A percentile compares a stretch with the other conserved stretches of the same genome.
These are phyloP conservation scores for Cyclotella cryptica DNA, from an alignment of 108 stramenopile genomes.

Conservation along the genomic window DNA sequence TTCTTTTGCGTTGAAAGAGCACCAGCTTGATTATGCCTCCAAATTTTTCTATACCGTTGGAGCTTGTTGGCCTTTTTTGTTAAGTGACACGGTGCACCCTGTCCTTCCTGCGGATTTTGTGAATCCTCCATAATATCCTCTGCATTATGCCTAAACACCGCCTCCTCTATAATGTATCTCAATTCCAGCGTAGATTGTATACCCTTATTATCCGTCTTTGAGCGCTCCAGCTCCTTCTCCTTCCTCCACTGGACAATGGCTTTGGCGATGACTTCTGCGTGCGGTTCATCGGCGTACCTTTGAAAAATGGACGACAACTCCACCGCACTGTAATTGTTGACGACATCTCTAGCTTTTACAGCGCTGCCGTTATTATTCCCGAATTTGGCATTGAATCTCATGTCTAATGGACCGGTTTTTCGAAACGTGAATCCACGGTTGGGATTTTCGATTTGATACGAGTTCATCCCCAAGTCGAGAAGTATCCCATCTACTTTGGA, in stretches of 20 bases:
- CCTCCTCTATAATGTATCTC: slow-evolving; percentile 69
- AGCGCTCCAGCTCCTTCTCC: slow-evolving; percentile 46
- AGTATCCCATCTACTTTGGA: slow-evolving; percentile 80
- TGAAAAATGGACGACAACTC: slow-evolving; percentile 70
- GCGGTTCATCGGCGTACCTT: slow-evolving; percentile 79
- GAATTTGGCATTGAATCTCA: slow-evolving; percentile 53
- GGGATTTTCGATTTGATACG: slow-evolving; percentile 85
- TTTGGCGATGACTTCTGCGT: slow-evolving; percentile 65
- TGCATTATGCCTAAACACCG: slow-evolving; percentile 59
- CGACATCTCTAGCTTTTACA: slow-evolving; percentile 73
- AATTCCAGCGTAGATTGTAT: slow-evolving; percentile 23
- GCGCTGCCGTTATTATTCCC: not conserved
- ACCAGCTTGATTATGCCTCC: not conserved
- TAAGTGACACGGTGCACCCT: not conserved
- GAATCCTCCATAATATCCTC: slow-evolving; percentile 53
- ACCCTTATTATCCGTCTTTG: not conserved
- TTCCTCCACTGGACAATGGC: slow-evolving; percentile 58
- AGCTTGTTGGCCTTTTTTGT: not conserved
- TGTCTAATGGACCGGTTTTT: slow-evolving; percentile 86
- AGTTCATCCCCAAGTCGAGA: slow-evolving; percentile 87
- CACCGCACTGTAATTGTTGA: slow-evolving; percentile 69
- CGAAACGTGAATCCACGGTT: slow-evolving; percentile 88
- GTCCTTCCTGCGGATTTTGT: not conserved
- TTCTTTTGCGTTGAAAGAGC: not conserved
- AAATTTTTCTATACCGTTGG: not conserved